Evolutionary conservation across 768 basidiomycete species (phyloP), one percentile per base, ranked within the genome.

Genomic region (Podaxis sp.): DNA sequence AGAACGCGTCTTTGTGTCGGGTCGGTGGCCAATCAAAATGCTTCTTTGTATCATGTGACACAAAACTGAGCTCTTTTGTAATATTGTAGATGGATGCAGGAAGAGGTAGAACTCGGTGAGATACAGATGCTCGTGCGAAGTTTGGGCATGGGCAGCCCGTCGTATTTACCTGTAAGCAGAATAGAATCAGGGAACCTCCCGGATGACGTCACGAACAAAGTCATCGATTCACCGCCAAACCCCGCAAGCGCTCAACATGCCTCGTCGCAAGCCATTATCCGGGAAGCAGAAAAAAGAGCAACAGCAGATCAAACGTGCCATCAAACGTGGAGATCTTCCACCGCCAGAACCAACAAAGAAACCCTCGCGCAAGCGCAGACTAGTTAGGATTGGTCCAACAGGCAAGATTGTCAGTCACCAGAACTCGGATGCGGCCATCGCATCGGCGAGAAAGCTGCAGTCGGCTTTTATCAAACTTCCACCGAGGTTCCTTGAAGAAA

Each of bases 221-320:
- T 1, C 16, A n/a, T 40, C 13, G 38, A n/a, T 40, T 14, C 16
- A n/a, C 14, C 1, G 11, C 16, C 38, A 40, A 4, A 16, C 14
- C 5, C 38, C 6, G 16, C 16, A 40, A n/a, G 16, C 21, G 10
- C 10, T 11, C 18, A 48, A 27, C 18, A 61, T 64, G 55, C 70
- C 74, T 64, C 79, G 82, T 40, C 74, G 75, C 51, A 82, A 80
- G 67, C 79, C 85, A n/a, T 78, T 76, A 9, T 90, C 88, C 0
- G 80, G 79, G 42, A 89, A 86, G 59, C 79, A 89, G 67, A 87
- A 86, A 65, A 91, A 88, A 63, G 86, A 82, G 1, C 83, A 90
- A 60, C 79, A 87, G 6, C 85, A 91, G 70, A 80, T 86, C 52
- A 92, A 91, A 67, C 88, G 93, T 23, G 93, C 94, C 3, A 73